These are phyloP conservation scores for Nakaseomyces kungkrabaensis DNA, from an alignment of 1,139 yeast genomes.

Conservation along the genomic window DNA sequence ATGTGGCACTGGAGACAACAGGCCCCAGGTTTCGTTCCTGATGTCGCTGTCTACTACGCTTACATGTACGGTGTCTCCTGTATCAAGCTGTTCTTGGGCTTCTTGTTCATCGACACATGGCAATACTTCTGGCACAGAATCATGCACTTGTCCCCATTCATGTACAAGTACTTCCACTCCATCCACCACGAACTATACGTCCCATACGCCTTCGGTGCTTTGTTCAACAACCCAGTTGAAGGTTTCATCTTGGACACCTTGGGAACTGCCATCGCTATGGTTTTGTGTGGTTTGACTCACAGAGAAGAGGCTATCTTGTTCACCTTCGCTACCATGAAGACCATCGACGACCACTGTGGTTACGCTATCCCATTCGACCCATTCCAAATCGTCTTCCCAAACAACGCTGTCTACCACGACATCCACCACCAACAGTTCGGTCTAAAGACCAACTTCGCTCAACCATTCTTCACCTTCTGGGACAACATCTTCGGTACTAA, in stretches of 20 bases:
- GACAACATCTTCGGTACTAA: constrained; percentile 64
- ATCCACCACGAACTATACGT: constrained; percentile 90
- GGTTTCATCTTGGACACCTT: constrained; percentile 85
- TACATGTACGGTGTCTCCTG: constrained; percentile 56
- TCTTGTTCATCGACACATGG: constrained; percentile 82
- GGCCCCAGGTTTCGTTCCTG: constrained; percentile 36
- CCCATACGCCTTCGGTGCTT: constrained; percentile 94
- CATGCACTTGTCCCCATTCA: constrained; percentile 73
- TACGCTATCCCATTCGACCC: constrained; percentile 85
- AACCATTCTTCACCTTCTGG: constrained; percentile 95
- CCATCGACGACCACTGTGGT: constrained; percentile 98
- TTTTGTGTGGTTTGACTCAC: constrained; percentile 53
- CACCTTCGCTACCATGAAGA: constrained; percentile 85
- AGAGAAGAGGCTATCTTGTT: constrained; percentile 68
- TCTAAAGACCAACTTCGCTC: constrained; percentile 86
- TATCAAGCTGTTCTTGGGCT: constrained; percentile 49
- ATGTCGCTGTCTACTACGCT: constrained; percentile 35
- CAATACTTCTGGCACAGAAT: constrained; percentile 80
- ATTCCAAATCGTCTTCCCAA: constrained; percentile 83
- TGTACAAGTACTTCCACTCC: constrained; percentile 79
- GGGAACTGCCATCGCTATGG: constrained; percentile 79
- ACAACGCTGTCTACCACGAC: constrained; percentile 91
- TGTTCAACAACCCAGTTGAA: constrained; percentile 87
- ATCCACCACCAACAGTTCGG: constrained; percentile 97
- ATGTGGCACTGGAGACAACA: constrained; percentile 56